Percentiles rank a stretch among this genome's conserved stretches.
phyloP scores from a whole-genome alignment of 176 grass and related monocot species.

The Carex parvula region DNA sequence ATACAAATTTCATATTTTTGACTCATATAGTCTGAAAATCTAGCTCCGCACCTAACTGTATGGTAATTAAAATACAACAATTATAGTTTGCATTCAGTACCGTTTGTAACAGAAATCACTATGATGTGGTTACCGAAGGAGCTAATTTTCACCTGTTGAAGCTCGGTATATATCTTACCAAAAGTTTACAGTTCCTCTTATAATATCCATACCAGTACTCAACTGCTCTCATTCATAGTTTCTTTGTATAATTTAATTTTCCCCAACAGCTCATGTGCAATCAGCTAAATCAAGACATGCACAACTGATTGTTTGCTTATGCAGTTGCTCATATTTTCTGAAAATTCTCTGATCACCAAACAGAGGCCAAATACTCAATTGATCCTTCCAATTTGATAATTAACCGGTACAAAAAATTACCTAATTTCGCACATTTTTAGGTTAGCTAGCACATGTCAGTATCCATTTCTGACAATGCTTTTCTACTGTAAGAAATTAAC shows the following conservation, averaged over 20 bases:
- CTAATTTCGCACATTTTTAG: background rate
- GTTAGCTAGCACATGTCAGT: background rate
- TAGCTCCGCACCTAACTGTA: too few relatives aligned
- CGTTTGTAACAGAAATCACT: background rate
- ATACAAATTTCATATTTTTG: too few relatives aligned
- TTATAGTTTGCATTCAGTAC: background rate
- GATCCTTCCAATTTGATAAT: background rate
- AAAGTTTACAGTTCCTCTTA: background rate
- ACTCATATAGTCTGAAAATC: too few relatives aligned
- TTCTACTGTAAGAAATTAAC: background rate
- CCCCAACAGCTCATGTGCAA: background rate
- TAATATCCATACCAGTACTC: background rate
- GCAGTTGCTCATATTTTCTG: background rate
- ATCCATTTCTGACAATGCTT: background rate
- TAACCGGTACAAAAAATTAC: background rate
- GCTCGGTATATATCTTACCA: background rate
- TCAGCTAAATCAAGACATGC: background rate
- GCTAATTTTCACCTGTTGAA: background rate
- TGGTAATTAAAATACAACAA: too few relatives aligned
- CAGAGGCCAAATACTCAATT: background rate
- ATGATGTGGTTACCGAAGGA: background rate
- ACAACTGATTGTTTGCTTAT: background rate
- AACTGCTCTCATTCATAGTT: background rate
- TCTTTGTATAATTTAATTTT: background rate
- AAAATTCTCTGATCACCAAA: background rate